A percentile compares a stretch with the other conserved stretches of the same genome.
phyloP scores from a whole-genome alignment of 2,329 filamentous ascomycete genomes.

The Eurotiales sp. region DNA sequence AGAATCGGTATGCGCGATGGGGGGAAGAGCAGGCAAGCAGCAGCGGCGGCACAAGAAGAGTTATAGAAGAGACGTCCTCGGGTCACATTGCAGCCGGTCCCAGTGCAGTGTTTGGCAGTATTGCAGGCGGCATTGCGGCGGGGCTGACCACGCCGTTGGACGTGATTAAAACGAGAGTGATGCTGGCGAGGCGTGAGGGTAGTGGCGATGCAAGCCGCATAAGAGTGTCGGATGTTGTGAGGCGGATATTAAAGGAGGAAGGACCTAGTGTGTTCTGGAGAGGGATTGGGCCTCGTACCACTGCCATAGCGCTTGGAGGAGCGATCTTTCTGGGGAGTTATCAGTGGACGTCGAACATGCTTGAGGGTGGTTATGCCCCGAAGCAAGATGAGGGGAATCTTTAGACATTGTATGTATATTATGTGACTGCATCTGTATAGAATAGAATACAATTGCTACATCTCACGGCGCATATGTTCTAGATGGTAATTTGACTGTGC shows the following conservation, averaged over 20 bases:
- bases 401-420: too few relatives aligned
- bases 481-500: too few relatives aligned
- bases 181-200: conserved; percentile 66
- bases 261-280: conserved; percentile 46
- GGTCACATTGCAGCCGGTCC: conserved; percentile 64
- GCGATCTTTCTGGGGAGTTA: conserved; percentile 94
- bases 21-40: conserved; percentile 44
- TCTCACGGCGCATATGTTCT: too few relatives aligned
- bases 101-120: conserved; percentile 78
- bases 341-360: conserved; percentile 76
- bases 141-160: conserved; percentile 89
- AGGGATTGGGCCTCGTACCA: conserved; percentile 70
- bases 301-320: conserved; percentile 93
- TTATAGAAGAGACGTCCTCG: conserved; percentile 35
- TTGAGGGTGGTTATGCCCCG: conserved; percentile 47
- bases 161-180: conserved; percentile 94
- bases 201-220: conserved; percentile 47
- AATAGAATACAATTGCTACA: too few relatives aligned
- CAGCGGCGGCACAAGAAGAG: too few relatives aligned
- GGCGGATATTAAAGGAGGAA: conserved; percentile 55
- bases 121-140: conserved; percentile 80
- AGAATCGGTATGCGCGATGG: conserved; percentile 48
- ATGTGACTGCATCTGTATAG: too few relatives aligned
- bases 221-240: conserved; percentile 52
- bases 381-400: too few relatives aligned